A percentile compares a stretch with the other conserved stretches of the same genome.
Conservation (phyloP, 2,329 filamentous ascomycete genomes). For the Penicillium glabrum region DNA sequence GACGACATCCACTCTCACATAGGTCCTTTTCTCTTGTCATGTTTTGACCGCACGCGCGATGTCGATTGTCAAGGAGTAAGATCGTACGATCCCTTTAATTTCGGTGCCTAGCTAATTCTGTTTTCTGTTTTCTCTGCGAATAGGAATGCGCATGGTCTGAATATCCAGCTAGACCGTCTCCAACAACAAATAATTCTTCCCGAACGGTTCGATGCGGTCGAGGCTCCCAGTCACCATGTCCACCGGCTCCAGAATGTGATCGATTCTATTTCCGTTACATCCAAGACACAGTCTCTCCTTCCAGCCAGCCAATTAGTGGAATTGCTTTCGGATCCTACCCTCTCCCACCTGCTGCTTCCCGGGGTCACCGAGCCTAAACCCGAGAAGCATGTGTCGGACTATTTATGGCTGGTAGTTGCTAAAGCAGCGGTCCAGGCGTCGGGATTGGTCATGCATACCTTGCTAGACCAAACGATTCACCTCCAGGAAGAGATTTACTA, state of each 20-base stretch:
- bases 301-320: conserved; percentile 59
- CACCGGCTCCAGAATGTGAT: conserved; percentile 65
- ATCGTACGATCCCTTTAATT: neutral
- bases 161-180: conserved; percentile 58
- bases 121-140: neutral
- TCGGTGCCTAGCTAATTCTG: neutral
- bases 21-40: neutral
- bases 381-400: conserved; percentile 66
- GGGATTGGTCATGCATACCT: conserved; percentile 71
- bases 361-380: neutral
- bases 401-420: conserved; percentile 87
- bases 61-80: conserved; percentile 25
- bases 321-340: conserved; percentile 52
- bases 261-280: conserved; percentile 68
- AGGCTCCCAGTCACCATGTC: conserved; percentile 28
- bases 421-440: conserved; percentile 93
- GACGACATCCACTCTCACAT: neutral
- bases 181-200: conserved; percentile 43
- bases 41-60: conserved; percentile 10
- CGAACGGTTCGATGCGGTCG: conserved; percentile 22
- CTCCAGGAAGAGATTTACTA: conserved; percentile 89
- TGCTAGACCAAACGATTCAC: conserved; percentile 80
- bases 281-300: conserved; percentile 64
- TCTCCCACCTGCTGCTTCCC: conserved; percentile 42
- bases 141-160: conserved; percentile 58